These are phyloP conservation scores for Tolypocladium pustulatum DNA, from an alignment of 2,329 filamentous ascomycete species.

Conservation along the genomic window DNA sequence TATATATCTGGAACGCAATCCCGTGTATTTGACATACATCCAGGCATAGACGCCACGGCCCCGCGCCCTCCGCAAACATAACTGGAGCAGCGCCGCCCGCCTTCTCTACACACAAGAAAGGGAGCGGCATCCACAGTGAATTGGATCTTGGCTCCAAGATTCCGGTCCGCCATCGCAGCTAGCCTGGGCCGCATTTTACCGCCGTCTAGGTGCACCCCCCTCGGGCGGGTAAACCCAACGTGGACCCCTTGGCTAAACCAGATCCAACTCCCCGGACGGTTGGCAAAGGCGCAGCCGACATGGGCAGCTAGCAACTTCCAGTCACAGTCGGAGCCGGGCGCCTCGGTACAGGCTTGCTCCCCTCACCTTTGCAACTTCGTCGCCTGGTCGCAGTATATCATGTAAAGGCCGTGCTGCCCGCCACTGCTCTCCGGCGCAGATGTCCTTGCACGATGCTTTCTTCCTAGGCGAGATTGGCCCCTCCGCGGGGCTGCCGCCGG, in stretches of 20 bases:
- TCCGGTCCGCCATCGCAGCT: background rate
- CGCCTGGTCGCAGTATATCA: background rate
- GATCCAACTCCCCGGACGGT: background rate
- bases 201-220: background rate
- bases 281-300: background rate
- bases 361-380: background rate
- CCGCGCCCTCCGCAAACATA: background rate
- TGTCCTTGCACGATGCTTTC: slow-evolving; percentile 3
- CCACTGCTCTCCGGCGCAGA: background rate
- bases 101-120: background rate
- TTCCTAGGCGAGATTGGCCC: slow-evolving; percentile 3
- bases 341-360: background rate
- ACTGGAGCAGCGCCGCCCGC: background rate
- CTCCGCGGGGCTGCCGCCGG: background rate
- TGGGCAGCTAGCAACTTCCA: background rate
- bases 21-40: background rate
- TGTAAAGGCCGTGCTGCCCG: background rate
- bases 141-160: background rate
- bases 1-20: background rate
- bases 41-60: background rate
- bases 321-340: background rate
- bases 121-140: background rate
- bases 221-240: background rate
- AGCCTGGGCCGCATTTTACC: background rate
- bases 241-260: background rate